Evolutionary conservation across 2,329 filamentous ascomycete species (phyloP), one percentile per base, ranked within the genome.

Genomic region (Pyrenophora tritici-repentis): DNA sequence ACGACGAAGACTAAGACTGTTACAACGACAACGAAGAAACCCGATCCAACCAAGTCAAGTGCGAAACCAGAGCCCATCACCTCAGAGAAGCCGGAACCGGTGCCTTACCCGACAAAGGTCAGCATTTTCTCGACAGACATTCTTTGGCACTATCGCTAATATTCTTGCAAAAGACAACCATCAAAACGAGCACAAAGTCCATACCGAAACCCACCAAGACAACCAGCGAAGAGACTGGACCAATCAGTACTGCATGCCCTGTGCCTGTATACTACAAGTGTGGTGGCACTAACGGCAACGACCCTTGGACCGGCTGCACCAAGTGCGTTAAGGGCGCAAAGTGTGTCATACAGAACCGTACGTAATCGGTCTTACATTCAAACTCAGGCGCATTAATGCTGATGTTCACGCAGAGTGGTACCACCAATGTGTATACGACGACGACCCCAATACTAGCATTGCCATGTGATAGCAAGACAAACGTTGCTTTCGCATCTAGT

Each of bases 201-300:
- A 31, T 36, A 14, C 31, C 35, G 3, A 45, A 51, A 13, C 52
- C 53, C 18, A 57, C 47, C 2, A 50, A 50, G 38, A 60, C 58
- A 7, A 60, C 53, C 2, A 44, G 31, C 14, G 62, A 58, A 14
- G 63, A 61, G 31, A 37, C 42, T 3, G 66, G 67, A 1, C 67
- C 67, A 13, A 68, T 65, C 46, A 68, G 65, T 48, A 68, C 67
- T 0, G 56, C 47, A 36, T 70, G 67, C 43, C 67, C 67, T 18
- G 66, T 70, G 4, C 66, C 67, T 16, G 47, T 67, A 22, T 68
- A 68, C 50, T 70, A 69, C 36, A 58, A 69, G 35, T 70, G 66
- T 32, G 66, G 65, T 44, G 67, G 67, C 4, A 67, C 56, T 29
- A 56, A 61, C 24, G 57, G 61, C 24, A 63, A 59, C 10, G 51